A percentile compares a stretch with the other conserved stretches of the same genome.
Conservation (phyloP, 2,329 filamentous ascomycete genomes). For the Xylariaceae sp. region DNA sequence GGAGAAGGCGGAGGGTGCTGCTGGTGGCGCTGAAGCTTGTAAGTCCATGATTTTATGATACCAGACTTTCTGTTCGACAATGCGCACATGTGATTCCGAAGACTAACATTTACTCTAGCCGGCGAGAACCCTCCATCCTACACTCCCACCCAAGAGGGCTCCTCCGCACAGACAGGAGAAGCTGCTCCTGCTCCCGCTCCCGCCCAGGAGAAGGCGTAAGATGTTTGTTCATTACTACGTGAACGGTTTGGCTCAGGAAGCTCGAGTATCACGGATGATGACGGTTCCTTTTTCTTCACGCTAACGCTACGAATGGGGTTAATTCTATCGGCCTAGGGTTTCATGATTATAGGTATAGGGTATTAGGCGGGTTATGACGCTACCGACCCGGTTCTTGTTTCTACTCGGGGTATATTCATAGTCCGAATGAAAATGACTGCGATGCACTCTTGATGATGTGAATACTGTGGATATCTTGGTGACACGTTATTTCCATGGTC, state of each 20-base stretch:
- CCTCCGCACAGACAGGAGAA: background rate
- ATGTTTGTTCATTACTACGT: background rate
- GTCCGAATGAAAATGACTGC: background rate
- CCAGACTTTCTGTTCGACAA: too few relatives aligned
- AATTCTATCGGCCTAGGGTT: background rate
- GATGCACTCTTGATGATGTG: background rate
- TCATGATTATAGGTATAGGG: background rate
- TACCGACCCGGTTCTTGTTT: background rate
- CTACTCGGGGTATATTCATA: background rate
- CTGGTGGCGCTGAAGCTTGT: constrained; percentile 15
- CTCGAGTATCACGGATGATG: constrained; percentile 15
- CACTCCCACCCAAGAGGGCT: background rate
- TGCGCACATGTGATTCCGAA: constrained; percentile 12
- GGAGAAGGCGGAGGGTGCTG: constrained; percentile 37
- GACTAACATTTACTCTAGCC: constrained; percentile 6
- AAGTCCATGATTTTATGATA: constrained; percentile 13
- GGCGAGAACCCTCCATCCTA: constrained; percentile 2
- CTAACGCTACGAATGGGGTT: background rate
- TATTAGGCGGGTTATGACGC: background rate
- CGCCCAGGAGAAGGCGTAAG: constrained; percentile 14
- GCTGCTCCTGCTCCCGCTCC: background rate
- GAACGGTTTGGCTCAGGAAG: constrained; percentile 1
- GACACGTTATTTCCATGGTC: too few relatives aligned
- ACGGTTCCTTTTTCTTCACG: constrained; percentile 12
- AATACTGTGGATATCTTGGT: background rate